phyloP scores from a whole-genome alignment of 257 asterid genomes.

The Buddleja alternifolia region DNA sequence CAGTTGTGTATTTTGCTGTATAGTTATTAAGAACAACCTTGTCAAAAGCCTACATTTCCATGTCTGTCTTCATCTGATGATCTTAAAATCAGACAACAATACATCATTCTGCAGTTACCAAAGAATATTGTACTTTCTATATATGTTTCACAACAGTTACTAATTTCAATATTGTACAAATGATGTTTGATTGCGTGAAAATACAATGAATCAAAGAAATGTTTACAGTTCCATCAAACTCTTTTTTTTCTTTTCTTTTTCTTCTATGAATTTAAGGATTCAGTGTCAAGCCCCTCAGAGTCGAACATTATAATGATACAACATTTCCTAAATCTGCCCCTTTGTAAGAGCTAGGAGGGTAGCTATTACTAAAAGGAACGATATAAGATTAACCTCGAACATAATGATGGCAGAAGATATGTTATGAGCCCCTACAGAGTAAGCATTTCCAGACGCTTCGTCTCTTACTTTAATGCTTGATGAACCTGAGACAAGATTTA shows the following conservation, averaged over 20 bases:
- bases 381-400: constrained; percentile 36
- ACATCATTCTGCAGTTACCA: constrained; percentile 1
- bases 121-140: neutral
- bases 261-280: constrained; percentile 38
- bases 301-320: constrained; percentile 24
- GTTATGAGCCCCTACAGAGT: constrained; percentile 55
- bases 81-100: too few relatives aligned
- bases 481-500: constrained; percentile 64
- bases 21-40: constrained; percentile 79
- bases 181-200: neutral
- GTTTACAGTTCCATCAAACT: constrained; percentile 15
- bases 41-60: constrained; percentile 45
- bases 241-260: neutral
- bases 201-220: constrained; percentile 19
- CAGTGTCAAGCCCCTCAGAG: constrained; percentile 20
- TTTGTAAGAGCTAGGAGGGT: constrained; percentile 40
- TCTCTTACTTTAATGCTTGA: constrained; percentile 77
- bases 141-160: neutral
- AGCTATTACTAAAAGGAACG: constrained; percentile 44
- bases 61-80: too few relatives aligned
- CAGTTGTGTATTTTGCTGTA: constrained; percentile 73
- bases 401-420: constrained; percentile 51
- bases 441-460: constrained; percentile 53
- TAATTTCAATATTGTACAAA: neutral
- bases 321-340: constrained; percentile 26